phyloP scores from a whole-genome alignment of 768 basidiomycete genomes.

The Lactarius evosmus region DNA sequence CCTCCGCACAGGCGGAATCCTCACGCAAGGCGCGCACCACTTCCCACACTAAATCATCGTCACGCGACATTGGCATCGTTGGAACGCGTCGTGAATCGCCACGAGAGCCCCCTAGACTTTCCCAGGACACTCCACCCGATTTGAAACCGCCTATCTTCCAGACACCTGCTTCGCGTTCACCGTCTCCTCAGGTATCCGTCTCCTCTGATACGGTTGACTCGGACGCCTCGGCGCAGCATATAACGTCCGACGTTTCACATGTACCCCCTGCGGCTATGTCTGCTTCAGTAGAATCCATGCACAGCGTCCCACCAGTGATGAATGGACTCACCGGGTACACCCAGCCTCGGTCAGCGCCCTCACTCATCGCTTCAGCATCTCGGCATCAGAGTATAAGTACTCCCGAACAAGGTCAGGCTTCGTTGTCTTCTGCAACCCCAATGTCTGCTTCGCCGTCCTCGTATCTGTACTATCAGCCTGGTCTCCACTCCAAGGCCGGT shows the following conservation, averaged over 20 bases:
- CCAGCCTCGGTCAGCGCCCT: conserved; percentile 7
- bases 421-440: not conserved
- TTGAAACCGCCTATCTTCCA: conserved; percentile 40
- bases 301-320: conserved; percentile 17
- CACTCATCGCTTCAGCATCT: not conserved
- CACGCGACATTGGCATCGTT: conserved; percentile 53
- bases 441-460: conserved; percentile 33
- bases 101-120: conserved; percentile 25
- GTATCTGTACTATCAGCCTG: conserved; percentile 63
- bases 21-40: not conserved
- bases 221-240: not conserved
- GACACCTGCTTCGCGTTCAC: conserved; percentile 36
- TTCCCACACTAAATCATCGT: conserved; percentile 39
- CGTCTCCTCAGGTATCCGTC: conserved; percentile 31
- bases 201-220: conserved; percentile 1
- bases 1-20: not conserved
- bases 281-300: conserved; percentile 32
- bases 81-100: conserved; percentile 39
- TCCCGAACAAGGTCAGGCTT: conserved; percentile 9
- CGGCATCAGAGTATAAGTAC: not conserved
- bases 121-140: conserved; percentile 22
- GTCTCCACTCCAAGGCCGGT: conserved; percentile 66
- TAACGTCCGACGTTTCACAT: conserved; percentile 30
- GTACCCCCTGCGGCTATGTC: conserved; percentile 27
- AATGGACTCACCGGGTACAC: conserved; percentile 15